phyloP scores from a whole-genome alignment of 257 asterid genomes.

The Prunella vulgaris region DNA sequence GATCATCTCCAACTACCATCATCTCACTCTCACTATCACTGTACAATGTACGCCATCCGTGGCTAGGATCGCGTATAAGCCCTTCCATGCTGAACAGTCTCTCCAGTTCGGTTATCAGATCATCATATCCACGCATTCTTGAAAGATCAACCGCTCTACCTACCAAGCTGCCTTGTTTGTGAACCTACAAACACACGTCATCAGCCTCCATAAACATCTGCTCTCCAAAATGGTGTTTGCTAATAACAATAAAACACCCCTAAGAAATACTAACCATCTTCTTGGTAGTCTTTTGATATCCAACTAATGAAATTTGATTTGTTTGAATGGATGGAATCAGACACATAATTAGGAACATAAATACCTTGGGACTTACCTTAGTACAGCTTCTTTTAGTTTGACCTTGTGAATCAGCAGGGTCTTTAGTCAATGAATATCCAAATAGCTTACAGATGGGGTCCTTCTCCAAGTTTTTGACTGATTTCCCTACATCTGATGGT shows the following conservation, averaged over 20 bases:
- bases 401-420: conserved; percentile 37
- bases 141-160: conserved; percentile 78
- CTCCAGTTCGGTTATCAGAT: conserved; percentile 58
- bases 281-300: too few species aligned
- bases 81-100: conserved; percentile 72
- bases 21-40: conserved; percentile 73
- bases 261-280: too few species aligned
- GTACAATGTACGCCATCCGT: conserved; percentile 67
- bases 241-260: too few species aligned
- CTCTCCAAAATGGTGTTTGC: too few species aligned
- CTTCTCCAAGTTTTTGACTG: conserved; percentile 22
- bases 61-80: conserved; percentile 48
- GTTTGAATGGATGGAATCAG: too few species aligned
- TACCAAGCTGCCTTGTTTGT: conserved; percentile 76
- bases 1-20: conserved; percentile 87
- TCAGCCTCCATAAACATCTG: neutral
- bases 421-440: conserved; percentile 57
- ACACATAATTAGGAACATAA: too few species aligned
- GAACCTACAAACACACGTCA: conserved; percentile 48
- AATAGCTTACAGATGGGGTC: conserved; percentile 48
- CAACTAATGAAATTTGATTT: too few species aligned
- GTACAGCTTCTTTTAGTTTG: conserved; percentile 61
- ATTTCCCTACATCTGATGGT: conserved; percentile 30
- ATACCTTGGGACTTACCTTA: conserved; percentile 42
- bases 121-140: conserved; percentile 45